Evolutionary conservation across 2,329 filamentous ascomycete genomes (phyloP), one percentile per base, ranked within the genome.

Genomic region (Celoporthe dispersa): DNA sequence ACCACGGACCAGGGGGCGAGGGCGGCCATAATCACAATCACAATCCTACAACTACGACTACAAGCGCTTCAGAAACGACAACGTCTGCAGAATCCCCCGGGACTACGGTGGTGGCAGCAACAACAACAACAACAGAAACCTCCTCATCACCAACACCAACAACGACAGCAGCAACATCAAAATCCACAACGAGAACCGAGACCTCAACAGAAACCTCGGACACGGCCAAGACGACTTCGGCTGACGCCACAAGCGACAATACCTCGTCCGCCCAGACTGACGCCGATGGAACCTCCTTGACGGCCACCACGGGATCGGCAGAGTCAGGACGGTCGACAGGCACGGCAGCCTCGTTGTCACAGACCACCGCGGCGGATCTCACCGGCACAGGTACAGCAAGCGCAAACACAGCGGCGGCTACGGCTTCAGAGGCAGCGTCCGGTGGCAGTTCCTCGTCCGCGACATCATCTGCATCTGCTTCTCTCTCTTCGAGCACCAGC

Each of bases 401-500:
- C 55, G 28, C 28, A n/a, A 19, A 39, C 5, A 35, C 44, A 22
- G 44, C 6, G 19, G 22, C 44, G n/a, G 44, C 22, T 11, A 8
- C 22, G 22, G 16, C 63, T 8, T 37, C 31, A 57, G 28, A 57
- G 31, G 25, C 63, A 11, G 12, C 64, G 3, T 41, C 51, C 22
- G 12, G 48, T 11, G 51, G 33, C 33, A 25, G 22, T 31, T 59
- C 37, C 11, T 33, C 65, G 22, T 48, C 57, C 14, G 66, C 66
- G 28, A 51, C 66, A 28, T 35, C 55, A 35, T 37, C 55, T 25
- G 57, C 57, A 9, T 51, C 55, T 2, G 57, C 66, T 9, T 61
- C 66, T n/a, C 41, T 60, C 3, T 53, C 66, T 25, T 66, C 64
- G 41, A 31, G 48, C 16, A 66, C 48, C 33, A 66, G 51, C 51